A percentile compares a stretch with the other conserved stretches of the same genome.
Evolutionary conservation across 1,139 yeast genomes (phyloP).

Genomic region (Yamadazyma diddensiae): DNA sequence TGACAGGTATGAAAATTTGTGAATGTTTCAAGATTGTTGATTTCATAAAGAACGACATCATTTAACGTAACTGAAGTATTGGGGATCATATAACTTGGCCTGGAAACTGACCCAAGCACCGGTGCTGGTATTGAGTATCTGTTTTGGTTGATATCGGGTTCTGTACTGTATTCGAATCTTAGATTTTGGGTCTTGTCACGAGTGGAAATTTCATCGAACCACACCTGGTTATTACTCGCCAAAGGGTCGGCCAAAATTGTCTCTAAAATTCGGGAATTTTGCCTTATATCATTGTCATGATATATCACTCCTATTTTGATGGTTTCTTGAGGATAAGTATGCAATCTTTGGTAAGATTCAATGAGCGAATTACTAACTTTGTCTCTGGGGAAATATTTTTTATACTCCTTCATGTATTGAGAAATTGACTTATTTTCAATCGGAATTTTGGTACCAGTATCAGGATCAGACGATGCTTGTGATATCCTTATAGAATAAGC

Average conservation of each 20-base stretch:
- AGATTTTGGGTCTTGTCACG: constrained; percentile 21
- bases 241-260: constrained; percentile 42
- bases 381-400: constrained; percentile 29
- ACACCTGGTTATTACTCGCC: constrained; percentile 27
- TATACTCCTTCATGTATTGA: constrained; percentile 16
- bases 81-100: constrained; percentile 24
- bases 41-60: constrained; percentile 25
- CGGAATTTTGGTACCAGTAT: too few species aligned
- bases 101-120: constrained; percentile 25
- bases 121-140: constrained; percentile 33
- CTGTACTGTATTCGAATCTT: constrained; percentile 17
- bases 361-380: constrained; percentile 17
- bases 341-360: constrained; percentile 14
- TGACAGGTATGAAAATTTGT: constrained; percentile 21
- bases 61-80: constrained; percentile 21
- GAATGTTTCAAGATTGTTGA: constrained; percentile 19
- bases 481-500: too few species aligned
- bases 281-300: constrained; percentile 19
- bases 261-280: constrained; percentile 30
- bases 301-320: constrained; percentile 32
- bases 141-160: constrained; percentile 6
- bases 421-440: constrained; percentile 7
- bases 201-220: constrained; percentile 27
- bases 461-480: too few species aligned
- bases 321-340: constrained; percentile 14